Conservation (phyloP, 352 stramenopile species). For the Phytophthora tentaculata region DNA sequence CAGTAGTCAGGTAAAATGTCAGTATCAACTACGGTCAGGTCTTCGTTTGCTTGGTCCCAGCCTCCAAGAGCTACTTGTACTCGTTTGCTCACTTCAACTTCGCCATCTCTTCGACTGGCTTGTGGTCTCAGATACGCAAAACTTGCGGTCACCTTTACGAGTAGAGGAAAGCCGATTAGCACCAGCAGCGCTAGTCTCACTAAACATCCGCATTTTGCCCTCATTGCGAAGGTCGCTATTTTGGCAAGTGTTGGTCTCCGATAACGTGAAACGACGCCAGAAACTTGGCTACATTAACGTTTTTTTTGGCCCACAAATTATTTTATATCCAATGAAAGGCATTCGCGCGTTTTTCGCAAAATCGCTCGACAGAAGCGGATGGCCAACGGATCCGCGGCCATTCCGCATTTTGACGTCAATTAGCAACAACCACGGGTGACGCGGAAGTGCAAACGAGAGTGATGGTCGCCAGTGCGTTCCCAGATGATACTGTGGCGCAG, state of each 20-base stretch:
- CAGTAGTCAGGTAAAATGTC: slow-evolving; percentile 62
- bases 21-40: slow-evolving; percentile 41
- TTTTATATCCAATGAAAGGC: slow-evolving; percentile 27
- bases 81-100: slow-evolving; percentile 14
- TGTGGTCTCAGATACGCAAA: neutral
- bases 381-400: slow-evolving; percentile 2
- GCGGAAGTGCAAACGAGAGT: slow-evolving; percentile 18
- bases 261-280: slow-evolving; percentile 12
- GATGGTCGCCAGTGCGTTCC: slow-evolving; percentile 64
- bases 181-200: slow-evolving; percentile 12
- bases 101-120: slow-evolving; percentile 1
- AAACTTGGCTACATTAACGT: slow-evolving; percentile 19
- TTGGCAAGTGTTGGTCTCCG: neutral
- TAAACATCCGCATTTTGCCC: neutral
- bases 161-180: slow-evolving; percentile 1
- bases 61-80: slow-evolving; percentile 1
- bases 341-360: slow-evolving; percentile 22
- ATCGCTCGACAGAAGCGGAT: slow-evolving; percentile 6
- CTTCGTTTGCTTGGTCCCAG: slow-evolving; percentile 10
- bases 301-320: too few relatives aligned
- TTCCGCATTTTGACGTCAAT: slow-evolving; percentile 25
- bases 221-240: neutral
- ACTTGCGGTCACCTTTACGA: neutral
- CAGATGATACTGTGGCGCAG: slow-evolving; percentile 27
- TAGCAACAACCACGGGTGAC: neutral